Percentiles rank a stretch among this genome's conserved stretches.
These are phyloP conservation scores for Microbotryomycetes sp. DNA, from an alignment of 1,284 basidiomycete genomes.

Conservation along the genomic window DNA sequence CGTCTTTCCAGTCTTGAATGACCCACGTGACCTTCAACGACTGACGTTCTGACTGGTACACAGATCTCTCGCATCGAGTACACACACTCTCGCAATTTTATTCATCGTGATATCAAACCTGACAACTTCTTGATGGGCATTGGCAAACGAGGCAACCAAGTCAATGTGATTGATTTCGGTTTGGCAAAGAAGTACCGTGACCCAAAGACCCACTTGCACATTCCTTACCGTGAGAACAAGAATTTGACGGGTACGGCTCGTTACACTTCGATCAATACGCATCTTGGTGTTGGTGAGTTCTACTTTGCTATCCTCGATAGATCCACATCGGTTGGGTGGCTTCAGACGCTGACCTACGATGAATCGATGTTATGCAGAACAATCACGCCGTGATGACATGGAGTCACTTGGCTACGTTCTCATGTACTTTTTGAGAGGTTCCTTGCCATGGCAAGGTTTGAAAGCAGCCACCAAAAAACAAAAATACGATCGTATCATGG, in stretches of 20 bases:
- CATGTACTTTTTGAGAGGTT: conserved; percentile 96
- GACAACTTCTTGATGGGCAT: conserved; percentile 99
- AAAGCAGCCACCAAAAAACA: conserved; percentile 99
- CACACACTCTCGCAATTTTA: conserved; percentile 99
- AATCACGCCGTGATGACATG: conserved; percentile 90
- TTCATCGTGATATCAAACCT: conserved; percentile 99
- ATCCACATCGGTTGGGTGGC: conserved; percentile 4
- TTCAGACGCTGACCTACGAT: background rate
- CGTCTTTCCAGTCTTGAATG: conserved; percentile 38
- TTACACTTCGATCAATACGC: conserved; percentile 99
- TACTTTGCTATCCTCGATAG: background rate
- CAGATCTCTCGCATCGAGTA: conserved; percentile 99
- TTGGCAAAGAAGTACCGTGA: conserved; percentile 99
- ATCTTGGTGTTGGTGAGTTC: conserved; percentile 77
- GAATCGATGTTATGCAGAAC: conserved; percentile 52
- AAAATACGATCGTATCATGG: conserved; percentile 99
- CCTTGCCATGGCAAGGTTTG: conserved; percentile 94
- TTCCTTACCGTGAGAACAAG: conserved; percentile 99
- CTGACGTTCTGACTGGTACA: background rate
- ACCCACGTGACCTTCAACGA: conserved; percentile 2
- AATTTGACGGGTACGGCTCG: conserved; percentile 97
- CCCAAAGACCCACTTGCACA: conserved; percentile 98
- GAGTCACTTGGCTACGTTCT: conserved; percentile 94
- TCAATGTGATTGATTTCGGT: conserved; percentile 99
- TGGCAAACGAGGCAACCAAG: conserved; percentile 95